Evolutionary conservation across 345 rosid species (phyloP), one percentile per base, ranked within the genome.

Genomic region (Syzygium oleosum): DNA sequence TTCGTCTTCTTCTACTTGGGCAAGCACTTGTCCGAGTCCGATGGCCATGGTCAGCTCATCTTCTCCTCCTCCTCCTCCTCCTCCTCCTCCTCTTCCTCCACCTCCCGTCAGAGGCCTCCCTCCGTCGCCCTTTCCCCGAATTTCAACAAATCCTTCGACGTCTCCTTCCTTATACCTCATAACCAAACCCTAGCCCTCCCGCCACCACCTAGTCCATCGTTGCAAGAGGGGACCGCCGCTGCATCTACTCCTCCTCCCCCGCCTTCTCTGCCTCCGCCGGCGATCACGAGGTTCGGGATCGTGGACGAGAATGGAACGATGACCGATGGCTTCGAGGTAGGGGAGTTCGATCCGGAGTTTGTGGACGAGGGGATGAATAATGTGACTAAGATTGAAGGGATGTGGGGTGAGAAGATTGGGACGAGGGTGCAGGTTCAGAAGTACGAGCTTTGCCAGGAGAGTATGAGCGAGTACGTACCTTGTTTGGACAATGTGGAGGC

Each of bases 401-500:
- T 11, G 22, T 88, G 93, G 90, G 85, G n/a, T 52, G 15, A 91
- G 51, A 85, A 89, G 80, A 56, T n/a, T 79, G 85, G 85, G 83
- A 52, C 92, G 59, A 61, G 89, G 21, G 89, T 88, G 38, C 88
- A 58, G 88, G 85, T 93, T 85, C 88, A 80, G 90, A 92, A 83
- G 78, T 96, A 91, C 83, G 91, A 65, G 88, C 87, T 92, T 27
- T 98, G 99, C 88, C 52, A 89, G 10, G 93, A 86, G 94, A 91
- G 88, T 27, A 91, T 91, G 99, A 92, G 92, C 86, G 98, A 98
- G 92, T 91, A 93, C 83, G 95, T 96, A 87, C 99, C 98, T 22
- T 96, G 99, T 90, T 89, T 98, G 91, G 99, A 96, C 90, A 96
- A 98, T 83, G 94, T 78, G 58, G 93, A 95, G 89, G 97, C 96